phyloP scores from a whole-genome alignment of 148 eudicot species.

The Agrostemma githago region DNA sequence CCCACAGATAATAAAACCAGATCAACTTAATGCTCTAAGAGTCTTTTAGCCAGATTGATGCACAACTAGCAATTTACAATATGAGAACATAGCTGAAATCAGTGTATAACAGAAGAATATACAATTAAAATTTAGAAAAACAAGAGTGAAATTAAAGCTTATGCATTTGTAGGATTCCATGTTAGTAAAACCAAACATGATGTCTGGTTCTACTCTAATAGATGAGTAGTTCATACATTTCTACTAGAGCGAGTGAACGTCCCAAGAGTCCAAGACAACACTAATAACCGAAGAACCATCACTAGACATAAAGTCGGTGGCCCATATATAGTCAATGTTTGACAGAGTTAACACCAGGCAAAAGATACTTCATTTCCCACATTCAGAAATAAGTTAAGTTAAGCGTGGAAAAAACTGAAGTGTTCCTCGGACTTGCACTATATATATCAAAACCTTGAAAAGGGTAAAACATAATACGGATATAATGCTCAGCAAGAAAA shows the following conservation, averaged over 20 bases:
- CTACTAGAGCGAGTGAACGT: not conserved
- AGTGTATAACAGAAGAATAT: not conserved
- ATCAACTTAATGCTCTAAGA: not conserved
- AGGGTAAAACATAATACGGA: not conserved
- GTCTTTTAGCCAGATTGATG: not conserved
- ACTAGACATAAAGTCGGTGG: not conserved
- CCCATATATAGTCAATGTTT: not conserved
- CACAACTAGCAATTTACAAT: constrained; percentile 1
- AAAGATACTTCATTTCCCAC: constrained; percentile 1
- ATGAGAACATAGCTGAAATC: not conserved
- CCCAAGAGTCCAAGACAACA: not conserved
- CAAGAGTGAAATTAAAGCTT: no score
- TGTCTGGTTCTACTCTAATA: not conserved
- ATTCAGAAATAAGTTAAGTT: not conserved
- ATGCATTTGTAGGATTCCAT: not conserved
- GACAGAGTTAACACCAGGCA: not conserved
- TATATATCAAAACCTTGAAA: not conserved
- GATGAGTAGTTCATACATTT: not conserved
- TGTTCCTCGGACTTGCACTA: not conserved
- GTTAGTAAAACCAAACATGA: not conserved
- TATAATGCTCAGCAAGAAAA: not conserved
- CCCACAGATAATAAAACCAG: constrained; percentile 3
- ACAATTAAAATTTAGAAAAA: no score
- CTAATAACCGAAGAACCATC: not conserved
- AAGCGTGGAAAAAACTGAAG: not conserved